Percentiles rank a stretch among this genome's conserved stretches.
Conservation (phyloP, 306 rosid genomes). For the Malus fusca region DNA sequence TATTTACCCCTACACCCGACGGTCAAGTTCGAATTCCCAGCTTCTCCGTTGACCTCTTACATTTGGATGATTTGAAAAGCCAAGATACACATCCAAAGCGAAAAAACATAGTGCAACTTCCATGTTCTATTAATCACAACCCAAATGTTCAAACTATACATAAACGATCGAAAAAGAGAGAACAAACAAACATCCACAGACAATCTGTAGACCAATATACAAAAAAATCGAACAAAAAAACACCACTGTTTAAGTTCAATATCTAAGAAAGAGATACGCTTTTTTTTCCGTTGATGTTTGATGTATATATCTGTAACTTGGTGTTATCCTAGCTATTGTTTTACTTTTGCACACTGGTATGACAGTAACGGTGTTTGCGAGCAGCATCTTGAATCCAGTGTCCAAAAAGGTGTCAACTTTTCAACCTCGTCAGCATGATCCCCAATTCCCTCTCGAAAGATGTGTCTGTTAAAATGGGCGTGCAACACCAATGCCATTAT, state of each 20-base stretch:
- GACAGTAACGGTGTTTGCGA: not conserved
- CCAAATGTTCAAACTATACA: no score
- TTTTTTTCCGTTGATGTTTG: not conserved
- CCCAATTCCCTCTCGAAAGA: conserved; percentile 1
- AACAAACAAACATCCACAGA: not conserved
- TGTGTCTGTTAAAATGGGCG: conserved; percentile 3
- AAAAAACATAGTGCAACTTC: not conserved
- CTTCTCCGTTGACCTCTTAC: not conserved
- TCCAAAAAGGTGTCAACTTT: not conserved
- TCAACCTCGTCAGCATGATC: conserved; percentile 5
- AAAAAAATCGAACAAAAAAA: not conserved
- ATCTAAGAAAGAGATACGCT: not conserved
- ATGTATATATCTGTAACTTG: not conserved
- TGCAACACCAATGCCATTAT: not conserved
- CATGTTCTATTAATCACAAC: not conserved
- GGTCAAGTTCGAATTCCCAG: not conserved
- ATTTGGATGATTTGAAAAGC: not conserved
- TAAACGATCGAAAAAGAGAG: no score
- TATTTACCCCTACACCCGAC: not conserved
- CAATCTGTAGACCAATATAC: not conserved
- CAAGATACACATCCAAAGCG: not conserved
- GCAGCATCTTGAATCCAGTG: not conserved
- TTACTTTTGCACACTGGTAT: not conserved
- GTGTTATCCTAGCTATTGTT: conserved; percentile 17
- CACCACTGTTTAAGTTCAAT: not conserved